A percentile compares a stretch with the other conserved stretches of the same genome.
Evolutionary conservation across 129 eudicot genomes (phyloP).

Genomic region (Mikania micrantha): DNA sequence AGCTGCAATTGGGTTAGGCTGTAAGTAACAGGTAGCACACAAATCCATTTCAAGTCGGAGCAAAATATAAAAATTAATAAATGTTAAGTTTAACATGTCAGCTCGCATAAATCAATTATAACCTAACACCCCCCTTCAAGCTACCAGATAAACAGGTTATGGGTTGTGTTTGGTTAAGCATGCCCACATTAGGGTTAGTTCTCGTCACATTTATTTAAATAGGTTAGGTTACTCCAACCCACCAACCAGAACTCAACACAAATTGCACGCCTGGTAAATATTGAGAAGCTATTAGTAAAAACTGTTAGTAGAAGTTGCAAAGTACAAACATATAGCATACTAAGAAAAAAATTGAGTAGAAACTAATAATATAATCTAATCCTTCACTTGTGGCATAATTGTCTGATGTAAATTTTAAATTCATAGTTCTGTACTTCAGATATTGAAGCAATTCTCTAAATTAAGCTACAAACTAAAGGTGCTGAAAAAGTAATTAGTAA

Average conservation of each 20-base stretch:
- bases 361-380: not conserved
- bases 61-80: too few species aligned
- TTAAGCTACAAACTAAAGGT: not conserved
- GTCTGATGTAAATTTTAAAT: not conserved
- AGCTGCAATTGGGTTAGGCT: not conserved
- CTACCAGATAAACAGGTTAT: not conserved
- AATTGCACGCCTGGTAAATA: not conserved
- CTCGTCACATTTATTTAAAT: not conserved
- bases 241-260: not conserved
- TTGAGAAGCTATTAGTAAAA: not conserved
- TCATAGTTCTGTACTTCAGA: not conserved
- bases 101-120: too few species aligned
- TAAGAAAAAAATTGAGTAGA: not conserved
- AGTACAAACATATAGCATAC: conserved; percentile 4
- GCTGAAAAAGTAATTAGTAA: not conserved
- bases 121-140: not conserved
- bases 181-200: not conserved
- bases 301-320: not conserved
- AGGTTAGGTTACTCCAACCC: not conserved
- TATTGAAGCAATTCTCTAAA: not conserved
- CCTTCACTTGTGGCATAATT: not conserved
- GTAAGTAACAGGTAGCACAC: not conserved
- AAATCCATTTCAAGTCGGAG: not conserved
- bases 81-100: not conserved
- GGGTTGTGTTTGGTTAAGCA: not conserved